These are phyloP conservation scores for Claviceps monticola DNA, from an alignment of 2,329 filamentous ascomycete species.

Conservation along the genomic window DNA sequence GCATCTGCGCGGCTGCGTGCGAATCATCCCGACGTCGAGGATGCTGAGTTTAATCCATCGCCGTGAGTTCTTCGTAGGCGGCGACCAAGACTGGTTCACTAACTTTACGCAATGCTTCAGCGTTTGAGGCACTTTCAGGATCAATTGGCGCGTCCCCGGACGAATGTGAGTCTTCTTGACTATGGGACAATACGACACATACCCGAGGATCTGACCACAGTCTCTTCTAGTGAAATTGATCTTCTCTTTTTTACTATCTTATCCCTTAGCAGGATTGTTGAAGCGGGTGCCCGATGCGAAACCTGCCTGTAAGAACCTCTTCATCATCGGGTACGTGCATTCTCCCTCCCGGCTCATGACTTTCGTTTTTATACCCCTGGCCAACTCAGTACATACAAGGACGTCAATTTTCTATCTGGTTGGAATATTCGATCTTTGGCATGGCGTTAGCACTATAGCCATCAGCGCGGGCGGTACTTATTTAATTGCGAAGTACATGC, in stretches of 20 bases:
- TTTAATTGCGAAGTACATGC: constrained; percentile 66
- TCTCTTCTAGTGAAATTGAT: constrained; percentile 69
- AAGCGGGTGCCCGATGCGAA: constrained; percentile 81
- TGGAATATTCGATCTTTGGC: constrained; percentile 87
- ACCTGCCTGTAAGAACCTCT: constrained; percentile 75
- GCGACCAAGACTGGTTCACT: neutral
- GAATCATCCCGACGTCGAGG: neutral
- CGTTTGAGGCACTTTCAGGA: constrained; percentile 21
- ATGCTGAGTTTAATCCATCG: constrained; percentile 12
- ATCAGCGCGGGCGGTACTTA: constrained; percentile 73
- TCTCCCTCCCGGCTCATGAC: neutral
- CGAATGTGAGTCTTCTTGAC: constrained; percentile 18
- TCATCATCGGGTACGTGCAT: constrained; percentile 56
- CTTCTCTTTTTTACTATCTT: constrained; percentile 79
- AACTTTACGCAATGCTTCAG: constrained; percentile 8
- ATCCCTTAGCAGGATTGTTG: constrained; percentile 74
- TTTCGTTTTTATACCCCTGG: neutral
- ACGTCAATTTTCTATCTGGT: constrained; percentile 83
- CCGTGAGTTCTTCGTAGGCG: constrained; percentile 9
- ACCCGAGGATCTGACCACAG: neutral
- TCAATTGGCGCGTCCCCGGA: constrained; percentile 22
- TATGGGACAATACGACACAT: neutral
- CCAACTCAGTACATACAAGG: constrained; percentile 23
- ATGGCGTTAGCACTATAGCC: constrained; percentile 62
- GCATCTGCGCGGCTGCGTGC: neutral